These are phyloP conservation scores for Nakazawaea holstii DNA, from an alignment of 805 yeast species.

Conservation along the genomic window DNA sequence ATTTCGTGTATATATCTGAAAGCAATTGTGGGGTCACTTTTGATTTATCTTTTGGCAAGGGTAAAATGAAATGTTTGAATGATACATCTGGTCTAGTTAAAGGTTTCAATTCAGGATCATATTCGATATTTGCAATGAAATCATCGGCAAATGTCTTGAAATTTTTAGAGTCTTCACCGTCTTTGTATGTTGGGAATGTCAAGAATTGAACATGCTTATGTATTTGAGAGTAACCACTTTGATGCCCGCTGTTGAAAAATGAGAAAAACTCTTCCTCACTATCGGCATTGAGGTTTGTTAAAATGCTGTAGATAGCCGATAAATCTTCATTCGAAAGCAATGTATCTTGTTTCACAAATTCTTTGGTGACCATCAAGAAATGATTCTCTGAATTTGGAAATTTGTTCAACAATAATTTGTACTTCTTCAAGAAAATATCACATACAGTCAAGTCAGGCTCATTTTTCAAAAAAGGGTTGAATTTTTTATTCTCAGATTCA, in stretches of 20 bases:
- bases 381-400: constrained; percentile 81
- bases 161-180: constrained; percentile 27
- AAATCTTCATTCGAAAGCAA: constrained; percentile 72
- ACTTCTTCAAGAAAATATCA: constrained; percentile 43
- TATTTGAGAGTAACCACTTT: constrained; percentile 91
- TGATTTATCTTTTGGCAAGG: constrained; percentile 36
- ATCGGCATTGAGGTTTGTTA: constrained; percentile 44
- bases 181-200: constrained; percentile 46
- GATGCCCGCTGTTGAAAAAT: constrained; percentile 84
- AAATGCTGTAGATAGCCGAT: constrained; percentile 46
- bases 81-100: constrained; percentile 56
- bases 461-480: constrained; percentile 76
- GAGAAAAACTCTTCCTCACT: constrained; percentile 48
- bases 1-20: constrained; percentile 62
- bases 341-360: constrained; percentile 65
- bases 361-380: constrained; percentile 71
- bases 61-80: constrained; percentile 77
- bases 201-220: constrained; percentile 91
- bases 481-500: constrained; percentile 20
- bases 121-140: not conserved
- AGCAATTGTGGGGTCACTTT: constrained; percentile 50
- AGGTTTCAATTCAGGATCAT: constrained; percentile 32
- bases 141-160: constrained; percentile 5
- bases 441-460: constrained; percentile 70
- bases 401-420: constrained; percentile 74